Evolutionary conservation across 768 basidiomycete species (phyloP).

Genomic region (Calocybe indica): DNA sequence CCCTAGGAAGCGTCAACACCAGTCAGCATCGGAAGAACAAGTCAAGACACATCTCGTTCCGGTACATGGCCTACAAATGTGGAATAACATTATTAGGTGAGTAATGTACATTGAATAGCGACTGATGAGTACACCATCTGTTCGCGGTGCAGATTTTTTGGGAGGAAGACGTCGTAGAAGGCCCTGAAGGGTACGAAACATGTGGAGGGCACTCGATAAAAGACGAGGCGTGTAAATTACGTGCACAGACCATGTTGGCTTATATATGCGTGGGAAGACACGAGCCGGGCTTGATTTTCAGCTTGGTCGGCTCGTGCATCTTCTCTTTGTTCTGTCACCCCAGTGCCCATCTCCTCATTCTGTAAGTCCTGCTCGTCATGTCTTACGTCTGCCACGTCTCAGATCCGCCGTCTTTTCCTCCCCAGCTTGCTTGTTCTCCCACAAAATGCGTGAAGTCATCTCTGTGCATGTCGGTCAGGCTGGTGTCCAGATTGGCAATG

Average conservation of each 20-base stretch:
- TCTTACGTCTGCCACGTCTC: slow-evolving; percentile 8
- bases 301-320: slow-evolving; percentile 30
- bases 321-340: slow-evolving; percentile 40
- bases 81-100: slow-evolving; percentile 47
- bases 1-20: slow-evolving; percentile 39
- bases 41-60: slow-evolving; percentile 31
- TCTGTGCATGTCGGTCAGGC: slow-evolving; percentile 97
- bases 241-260: slow-evolving; percentile 39
- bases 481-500: slow-evolving; percentile 91
- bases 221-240: slow-evolving; percentile 2
- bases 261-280: slow-evolving; percentile 34
- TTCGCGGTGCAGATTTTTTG: slow-evolving; percentile 33
- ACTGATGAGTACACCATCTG: neutral
- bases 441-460: slow-evolving; percentile 85
- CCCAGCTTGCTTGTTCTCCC: slow-evolving; percentile 11
- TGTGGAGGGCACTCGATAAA: slow-evolving; percentile 14
- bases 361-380: slow-evolving; percentile 24
- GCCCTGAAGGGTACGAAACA: slow-evolving; percentile 18
- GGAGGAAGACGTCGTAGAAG: slow-evolving; percentile 36
- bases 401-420: slow-evolving; percentile 12
- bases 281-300: slow-evolving; percentile 31
- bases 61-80: slow-evolving; percentile 50
- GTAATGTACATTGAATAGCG: slow-evolving; percentile 8
- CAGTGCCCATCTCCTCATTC: slow-evolving; percentile 19
- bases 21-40: slow-evolving; percentile 56